Evolutionary conservation across 2,329 filamentous ascomycete species (phyloP).

Genomic region (Rhynchosporium graminicola): DNA sequence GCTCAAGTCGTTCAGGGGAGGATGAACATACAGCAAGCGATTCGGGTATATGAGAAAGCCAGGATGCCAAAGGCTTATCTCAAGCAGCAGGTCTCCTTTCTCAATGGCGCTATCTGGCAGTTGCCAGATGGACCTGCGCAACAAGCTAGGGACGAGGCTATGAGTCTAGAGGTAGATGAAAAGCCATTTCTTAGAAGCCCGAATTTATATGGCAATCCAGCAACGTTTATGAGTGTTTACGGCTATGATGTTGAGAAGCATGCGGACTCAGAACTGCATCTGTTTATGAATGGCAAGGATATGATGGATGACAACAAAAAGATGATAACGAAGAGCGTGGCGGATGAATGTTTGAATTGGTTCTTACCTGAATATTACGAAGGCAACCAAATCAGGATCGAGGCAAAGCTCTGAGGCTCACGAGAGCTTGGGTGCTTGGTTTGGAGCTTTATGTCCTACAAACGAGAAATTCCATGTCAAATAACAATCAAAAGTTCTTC

Average conservation of each 20-base stretch:
- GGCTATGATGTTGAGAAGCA: slow-evolving; percentile 45
- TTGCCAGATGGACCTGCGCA: slow-evolving; percentile 42
- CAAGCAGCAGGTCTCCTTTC: slow-evolving; percentile 46
- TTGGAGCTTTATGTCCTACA: neutral
- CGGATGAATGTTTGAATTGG: slow-evolving; percentile 17
- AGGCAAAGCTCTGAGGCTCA: slow-evolving; percentile 12
- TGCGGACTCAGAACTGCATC: slow-evolving; percentile 21
- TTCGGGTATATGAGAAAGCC: slow-evolving; percentile 44
- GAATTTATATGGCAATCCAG: slow-evolving; percentile 46
- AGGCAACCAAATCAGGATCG: slow-evolving; percentile 14
- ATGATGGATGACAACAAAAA: slow-evolving; percentile 1
- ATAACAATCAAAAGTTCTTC: slow-evolving; percentile 36
- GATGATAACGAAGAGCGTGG: slow-evolving; percentile 8
- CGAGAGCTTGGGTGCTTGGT: neutral
- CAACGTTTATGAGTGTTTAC: slow-evolving; percentile 43
- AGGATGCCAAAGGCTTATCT: slow-evolving; percentile 46
- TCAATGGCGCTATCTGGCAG: slow-evolving; percentile 44
- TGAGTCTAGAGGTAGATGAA: slow-evolving; percentile 42
- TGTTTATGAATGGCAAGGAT: slow-evolving; percentile 14
- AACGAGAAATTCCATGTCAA: neutral
- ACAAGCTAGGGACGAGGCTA: slow-evolving; percentile 42
- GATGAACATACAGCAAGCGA: slow-evolving; percentile 41
- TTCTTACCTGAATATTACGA: slow-evolving; percentile 16
- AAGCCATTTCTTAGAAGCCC: slow-evolving; percentile 42
- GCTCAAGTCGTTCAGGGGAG: slow-evolving; percentile 41